A percentile compares a stretch with the other conserved stretches of the same genome.
Evolutionary conservation across 345 rosid species (phyloP).

Genomic region (Brassica juncea): DNA sequence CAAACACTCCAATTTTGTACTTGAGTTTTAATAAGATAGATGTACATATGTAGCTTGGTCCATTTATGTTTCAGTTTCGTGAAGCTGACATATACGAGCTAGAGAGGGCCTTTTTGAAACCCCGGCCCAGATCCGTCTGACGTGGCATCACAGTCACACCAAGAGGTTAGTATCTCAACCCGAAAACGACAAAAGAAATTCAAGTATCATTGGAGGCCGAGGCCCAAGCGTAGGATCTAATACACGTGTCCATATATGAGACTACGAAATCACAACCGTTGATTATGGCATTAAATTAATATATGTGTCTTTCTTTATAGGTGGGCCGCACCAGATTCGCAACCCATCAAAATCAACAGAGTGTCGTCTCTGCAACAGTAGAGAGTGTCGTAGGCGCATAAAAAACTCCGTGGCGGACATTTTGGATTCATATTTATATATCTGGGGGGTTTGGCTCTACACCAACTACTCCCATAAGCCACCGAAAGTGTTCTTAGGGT

Average conservation of each 20-base stretch:
- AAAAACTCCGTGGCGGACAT: constrained; percentile 29
- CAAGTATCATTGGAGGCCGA: constrained; percentile 6
- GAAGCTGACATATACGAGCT: constrained; percentile 1
- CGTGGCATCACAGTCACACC: constrained; percentile 21
- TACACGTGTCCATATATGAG: not conserved
- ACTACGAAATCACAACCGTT: constrained; percentile 17
- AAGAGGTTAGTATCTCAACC: not conserved
- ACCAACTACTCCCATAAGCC: constrained; percentile 40
- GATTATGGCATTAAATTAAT: not conserved
- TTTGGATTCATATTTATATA: constrained; percentile 31
- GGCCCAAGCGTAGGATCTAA: not conserved
- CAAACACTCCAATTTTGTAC: no score
- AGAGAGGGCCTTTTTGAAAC: not conserved
- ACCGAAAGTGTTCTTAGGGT: constrained; percentile 25
- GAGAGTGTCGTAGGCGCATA: not conserved
- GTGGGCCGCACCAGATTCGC: constrained; percentile 15
- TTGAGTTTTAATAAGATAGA: no score
- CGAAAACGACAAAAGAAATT: constrained; percentile 6
- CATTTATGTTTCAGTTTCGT: not conserved
- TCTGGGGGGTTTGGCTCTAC: constrained; percentile 24
- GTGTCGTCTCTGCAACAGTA: constrained; percentile 20
- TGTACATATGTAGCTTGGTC: not conserved
- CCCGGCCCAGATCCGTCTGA: constrained; percentile 24
- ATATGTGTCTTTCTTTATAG: not conserved
- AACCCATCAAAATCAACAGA: constrained; percentile 27